Percentiles rank a stretch among this genome's conserved stretches.
Evolutionary conservation across 2,329 filamentous ascomycete genomes (phyloP).

Genomic region (Bipolaris sorokiniana): DNA sequence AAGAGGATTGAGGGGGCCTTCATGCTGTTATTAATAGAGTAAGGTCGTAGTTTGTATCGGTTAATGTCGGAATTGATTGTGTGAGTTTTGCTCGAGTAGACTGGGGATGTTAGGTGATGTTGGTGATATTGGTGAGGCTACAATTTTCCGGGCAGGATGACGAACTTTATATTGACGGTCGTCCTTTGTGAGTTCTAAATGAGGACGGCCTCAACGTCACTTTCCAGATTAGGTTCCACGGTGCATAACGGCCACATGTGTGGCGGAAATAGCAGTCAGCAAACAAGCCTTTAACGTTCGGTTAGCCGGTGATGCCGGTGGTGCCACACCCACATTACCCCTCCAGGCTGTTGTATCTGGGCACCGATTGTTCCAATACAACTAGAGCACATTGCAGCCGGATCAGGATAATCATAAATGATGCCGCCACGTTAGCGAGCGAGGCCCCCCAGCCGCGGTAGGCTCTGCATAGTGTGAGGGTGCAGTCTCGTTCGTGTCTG

Average conservation of each 20-base stretch:
- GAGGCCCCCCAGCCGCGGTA: constrained; percentile 14
- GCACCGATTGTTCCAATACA: constrained; percentile 9
- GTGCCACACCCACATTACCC: constrained; percentile 17
- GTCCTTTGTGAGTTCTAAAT: constrained; percentile 1
- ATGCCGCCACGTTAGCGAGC: constrained; percentile 21
- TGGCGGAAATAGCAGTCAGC: constrained; percentile 11
- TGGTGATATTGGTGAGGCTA: constrained; percentile 1
- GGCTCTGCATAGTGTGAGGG: constrained; percentile 20
- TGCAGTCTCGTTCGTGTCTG: constrained; percentile 8
- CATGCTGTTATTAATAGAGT: constrained; percentile 18
- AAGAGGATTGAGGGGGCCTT: constrained; percentile 28
- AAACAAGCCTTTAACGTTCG: constrained; percentile 15
- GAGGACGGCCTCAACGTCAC: constrained; percentile 13
- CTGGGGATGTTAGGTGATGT: constrained; percentile 2
- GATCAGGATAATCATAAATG: constrained; percentile 26
- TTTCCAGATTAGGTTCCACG: constrained; percentile 11
- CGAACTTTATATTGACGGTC: constrained; percentile 15
- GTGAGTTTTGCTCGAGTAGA: neutral
- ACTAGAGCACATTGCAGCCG: constrained; percentile 5
- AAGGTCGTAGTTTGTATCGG: neutral
- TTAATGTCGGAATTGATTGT: constrained; percentile 4
- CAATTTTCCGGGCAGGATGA: neutral
- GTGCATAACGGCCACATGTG: constrained; percentile 20
- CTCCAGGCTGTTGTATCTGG: constrained; percentile 12
- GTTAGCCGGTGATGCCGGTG: constrained; percentile 10